A percentile compares a stretch with the other conserved stretches of the same genome.
Conservation (phyloP, 192 early-diverging fungal species). For the Coemansia sp. region DNA sequence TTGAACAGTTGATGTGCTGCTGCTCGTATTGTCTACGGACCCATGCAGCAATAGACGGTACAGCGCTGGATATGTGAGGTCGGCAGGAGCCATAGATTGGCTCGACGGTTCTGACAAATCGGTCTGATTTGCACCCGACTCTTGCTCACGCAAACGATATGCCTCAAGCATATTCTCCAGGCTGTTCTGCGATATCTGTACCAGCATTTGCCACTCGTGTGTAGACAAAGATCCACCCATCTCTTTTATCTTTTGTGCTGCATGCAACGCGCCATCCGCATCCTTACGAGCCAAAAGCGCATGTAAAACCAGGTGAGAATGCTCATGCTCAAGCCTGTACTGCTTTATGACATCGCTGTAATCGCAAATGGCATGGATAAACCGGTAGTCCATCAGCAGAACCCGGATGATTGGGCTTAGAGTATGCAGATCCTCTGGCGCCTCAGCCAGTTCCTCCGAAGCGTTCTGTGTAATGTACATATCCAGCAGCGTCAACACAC, state of each 20-base stretch:
- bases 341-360: slow-evolving; percentile 15
- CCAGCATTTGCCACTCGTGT: slow-evolving; percentile 10
- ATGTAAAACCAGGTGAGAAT: slow-evolving; percentile 4
- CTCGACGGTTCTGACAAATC: too few relatives aligned
- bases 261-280: background rate
- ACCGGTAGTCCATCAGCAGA: slow-evolving; percentile 19
- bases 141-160: background rate
- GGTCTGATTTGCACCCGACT: background rate
- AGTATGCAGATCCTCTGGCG: slow-evolving; percentile 25
- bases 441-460: slow-evolving; percentile 9
- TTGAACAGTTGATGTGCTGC: background rate
- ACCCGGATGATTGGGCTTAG: slow-evolving; percentile 23
- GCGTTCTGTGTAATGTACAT: background rate
- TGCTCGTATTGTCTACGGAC: too few relatives aligned
- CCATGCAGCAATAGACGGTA: too few relatives aligned
- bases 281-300: slow-evolving; percentile 7
- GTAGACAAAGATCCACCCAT: slow-evolving; percentile 11
- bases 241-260: slow-evolving; percentile 7
- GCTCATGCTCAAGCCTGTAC: background rate
- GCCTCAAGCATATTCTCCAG: background rate
- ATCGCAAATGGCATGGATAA: slow-evolving; percentile 13
- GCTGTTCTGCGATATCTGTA: slow-evolving; percentile 4
- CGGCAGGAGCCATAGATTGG: too few relatives aligned
- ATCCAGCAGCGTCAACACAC: slow-evolving; percentile 25
- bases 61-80: too few relatives aligned